A percentile compares a stretch with the other conserved stretches of the same genome.
Evolutionary conservation across 2,329 filamentous ascomycete genomes (phyloP).

Genomic region (Fusarium scirpi): DNA sequence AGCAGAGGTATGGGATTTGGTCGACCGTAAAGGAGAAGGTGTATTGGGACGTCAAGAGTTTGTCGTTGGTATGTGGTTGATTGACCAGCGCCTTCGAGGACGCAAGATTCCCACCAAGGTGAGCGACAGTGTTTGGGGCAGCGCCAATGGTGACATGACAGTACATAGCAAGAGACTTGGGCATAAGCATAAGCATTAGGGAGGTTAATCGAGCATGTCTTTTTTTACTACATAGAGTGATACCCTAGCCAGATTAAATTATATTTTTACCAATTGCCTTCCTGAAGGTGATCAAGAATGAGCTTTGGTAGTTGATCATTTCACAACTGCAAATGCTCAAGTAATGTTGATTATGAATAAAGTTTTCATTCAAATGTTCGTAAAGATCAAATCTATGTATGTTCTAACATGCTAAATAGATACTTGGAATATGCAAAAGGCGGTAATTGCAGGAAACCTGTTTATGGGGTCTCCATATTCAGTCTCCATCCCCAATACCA

Average conservation of each 20-base stretch:
- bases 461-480: background rate
- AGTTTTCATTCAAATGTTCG: background rate
- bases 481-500: constrained; percentile 23
- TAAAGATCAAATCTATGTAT: constrained; percentile 5
- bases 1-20: constrained; percentile 81
- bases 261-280: background rate
- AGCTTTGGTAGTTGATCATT: background rate
- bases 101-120: constrained; percentile 80
- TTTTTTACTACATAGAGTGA: constrained; percentile 40
- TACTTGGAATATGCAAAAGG: constrained; percentile 7
- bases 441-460: constrained; percentile 3
- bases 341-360: background rate
- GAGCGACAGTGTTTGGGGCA: constrained; percentile 80
- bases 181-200: constrained; percentile 17
- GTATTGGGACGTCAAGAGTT: constrained; percentile 77
- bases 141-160: constrained; percentile 65
- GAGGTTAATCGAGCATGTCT: constrained; percentile 14
- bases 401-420: constrained; percentile 7
- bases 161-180: constrained; percentile 35
- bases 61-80: constrained; percentile 84
- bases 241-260: constrained; percentile 43
- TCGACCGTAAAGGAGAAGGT: constrained; percentile 68
- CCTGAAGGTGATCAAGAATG: background rate
- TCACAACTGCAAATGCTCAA: background rate
- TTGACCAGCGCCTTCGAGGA: constrained; percentile 84